Evolutionary conservation across 805 yeast genomes (phyloP).

Genomic region (Yarrowia yakushimensis): DNA sequence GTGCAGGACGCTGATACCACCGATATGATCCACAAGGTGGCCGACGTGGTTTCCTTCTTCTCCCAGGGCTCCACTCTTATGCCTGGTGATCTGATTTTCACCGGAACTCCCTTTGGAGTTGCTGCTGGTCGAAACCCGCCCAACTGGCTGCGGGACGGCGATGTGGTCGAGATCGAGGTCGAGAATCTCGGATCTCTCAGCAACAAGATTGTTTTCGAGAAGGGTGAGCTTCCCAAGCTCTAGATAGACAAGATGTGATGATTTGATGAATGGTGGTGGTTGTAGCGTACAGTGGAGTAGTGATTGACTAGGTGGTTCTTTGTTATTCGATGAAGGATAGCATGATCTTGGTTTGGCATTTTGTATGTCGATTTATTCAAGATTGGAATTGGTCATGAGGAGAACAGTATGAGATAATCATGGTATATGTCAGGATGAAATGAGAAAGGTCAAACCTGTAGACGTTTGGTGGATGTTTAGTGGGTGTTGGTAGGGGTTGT

Average conservation of each 20-base stretch:
- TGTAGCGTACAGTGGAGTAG: too few relatives aligned
- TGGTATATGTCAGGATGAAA: too few relatives aligned
- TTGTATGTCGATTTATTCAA: too few relatives aligned
- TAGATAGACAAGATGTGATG: not conserved
- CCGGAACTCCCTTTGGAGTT: conserved; percentile 55
- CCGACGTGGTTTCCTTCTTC: conserved; percentile 45
- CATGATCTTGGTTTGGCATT: too few relatives aligned
- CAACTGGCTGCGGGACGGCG: conserved; percentile 46
- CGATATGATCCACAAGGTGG: conserved; percentile 49
- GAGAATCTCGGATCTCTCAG: conserved; percentile 45
- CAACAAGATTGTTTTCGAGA: conserved; percentile 42
- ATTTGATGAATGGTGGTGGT: not conserved
- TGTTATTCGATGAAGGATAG: too few relatives aligned
- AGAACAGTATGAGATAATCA: too few relatives aligned
- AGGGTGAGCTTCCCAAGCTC: conserved; percentile 24
- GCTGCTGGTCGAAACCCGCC: conserved; percentile 48
- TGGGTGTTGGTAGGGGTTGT: too few relatives aligned
- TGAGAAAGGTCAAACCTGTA: too few relatives aligned
- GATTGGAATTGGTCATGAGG: too few relatives aligned
- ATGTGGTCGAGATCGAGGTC: conserved; percentile 43
- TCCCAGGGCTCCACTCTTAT: conserved; percentile 50
- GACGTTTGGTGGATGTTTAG: too few relatives aligned
- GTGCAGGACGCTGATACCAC: conserved; percentile 47
- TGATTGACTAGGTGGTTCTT: too few relatives aligned
- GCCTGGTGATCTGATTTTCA: conserved; percentile 54